phyloP scores from a whole-genome alignment of 345 rosid species.

The Lenwebbia sp. region DNA sequence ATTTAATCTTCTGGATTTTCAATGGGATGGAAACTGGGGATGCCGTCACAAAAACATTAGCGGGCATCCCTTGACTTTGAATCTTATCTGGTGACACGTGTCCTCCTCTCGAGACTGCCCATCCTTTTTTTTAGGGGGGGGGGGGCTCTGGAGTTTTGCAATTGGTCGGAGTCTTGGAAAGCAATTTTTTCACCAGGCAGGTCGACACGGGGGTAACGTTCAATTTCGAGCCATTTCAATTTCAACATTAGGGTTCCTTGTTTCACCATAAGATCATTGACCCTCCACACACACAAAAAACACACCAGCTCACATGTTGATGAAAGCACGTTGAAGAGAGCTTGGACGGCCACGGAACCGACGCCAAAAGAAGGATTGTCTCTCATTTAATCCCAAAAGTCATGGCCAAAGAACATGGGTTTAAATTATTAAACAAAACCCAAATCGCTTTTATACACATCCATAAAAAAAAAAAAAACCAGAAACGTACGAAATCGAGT shows the following conservation, averaged over 20 bases:
- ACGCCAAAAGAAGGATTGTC: not conserved
- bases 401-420: not conserved
- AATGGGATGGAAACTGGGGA: not conserved
- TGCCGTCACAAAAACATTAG: not conserved
- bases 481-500: not conserved
- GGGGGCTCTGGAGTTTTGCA: not conserved
- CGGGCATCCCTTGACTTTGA: not conserved
- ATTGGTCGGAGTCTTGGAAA: too few species aligned
- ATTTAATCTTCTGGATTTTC: not conserved
- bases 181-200: not conserved
- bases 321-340: constrained; percentile 3
- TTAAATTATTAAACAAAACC: not conserved
- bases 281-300: not conserved
- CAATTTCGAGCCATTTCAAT: not conserved
- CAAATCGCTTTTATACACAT: not conserved
- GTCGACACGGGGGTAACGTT: not conserved
- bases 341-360: constrained; percentile 6
- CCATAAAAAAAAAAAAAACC: not conserved
- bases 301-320: not conserved
- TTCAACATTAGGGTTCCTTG: not conserved
- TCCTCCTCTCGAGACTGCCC: not conserved
- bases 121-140: not conserved
- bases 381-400: not conserved
- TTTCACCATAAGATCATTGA: not conserved
- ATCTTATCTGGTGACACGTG: not conserved